Base-by-base conservation (phyloP, 208 protist species). In the Leishmania amazonensis region DNA sequence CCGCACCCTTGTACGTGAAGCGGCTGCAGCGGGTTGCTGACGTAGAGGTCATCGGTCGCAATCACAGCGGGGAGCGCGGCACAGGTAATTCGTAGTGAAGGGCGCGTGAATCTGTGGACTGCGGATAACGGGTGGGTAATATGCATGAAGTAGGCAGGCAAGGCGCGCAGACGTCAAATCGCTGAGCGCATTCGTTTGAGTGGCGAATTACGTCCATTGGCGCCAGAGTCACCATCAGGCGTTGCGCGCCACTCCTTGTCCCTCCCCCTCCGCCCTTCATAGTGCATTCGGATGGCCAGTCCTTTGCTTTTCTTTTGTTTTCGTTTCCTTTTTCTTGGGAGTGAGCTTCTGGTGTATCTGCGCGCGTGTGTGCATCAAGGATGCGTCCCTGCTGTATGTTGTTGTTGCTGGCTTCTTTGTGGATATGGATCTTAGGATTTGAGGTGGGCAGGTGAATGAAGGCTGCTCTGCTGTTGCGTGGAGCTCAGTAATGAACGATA, bases 1-100 rank as follows among this genome's bases (percentile, higher is more conserved):
- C 79, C 11, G 64, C 90, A 49, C 94, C 94, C 19, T 82, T 92
- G 47, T 97, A 96, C 70, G 84, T 97, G 60, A 74, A 91, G 42
- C 86, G 84, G 62, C 89, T 97, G 68, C 89, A 87, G 79, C 84
- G 87, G 8, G 75, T 90, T 51, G 76, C 82, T 8, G 78, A 83
- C 28, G 79, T 85, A 31, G 78, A 81, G 40, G 64, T 83, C 31
- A 76, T 76, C 2, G 71, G 80, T 9, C 68, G 83, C 3, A 80
- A 75, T 40, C 79, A 77, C 60, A 40, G 53, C 58, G 68, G 51
- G 47, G 24, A 58, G 62, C 77, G 70, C 58, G 5, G 67, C 71
- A 72, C 62, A 1, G 54, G 51, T 21, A 45, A 49, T 72, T 42
- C 64, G 19, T 86, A n/a, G 57, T 1, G 1, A 31, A 2, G 60